Base-by-base conservation (phyloP, 805 yeast genomes). In the Candida verbasci region DNA sequence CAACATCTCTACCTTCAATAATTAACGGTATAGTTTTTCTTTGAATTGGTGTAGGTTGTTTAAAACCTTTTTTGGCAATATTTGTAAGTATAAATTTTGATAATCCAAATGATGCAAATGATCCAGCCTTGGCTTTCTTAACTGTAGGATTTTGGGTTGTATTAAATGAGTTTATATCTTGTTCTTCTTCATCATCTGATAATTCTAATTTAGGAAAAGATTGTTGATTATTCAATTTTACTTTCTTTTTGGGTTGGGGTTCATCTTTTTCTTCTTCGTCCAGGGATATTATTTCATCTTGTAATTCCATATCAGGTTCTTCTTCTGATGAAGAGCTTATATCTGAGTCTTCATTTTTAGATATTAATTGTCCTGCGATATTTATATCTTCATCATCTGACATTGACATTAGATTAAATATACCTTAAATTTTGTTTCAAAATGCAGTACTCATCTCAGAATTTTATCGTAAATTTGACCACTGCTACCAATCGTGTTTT, bases 31-130 rank as follows among this genome's bases (percentile, higher is more conserved):
- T 86, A 3, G 98, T 82, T 56, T 91, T 93, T 46, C 98, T 74
- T 64, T 93, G 99, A 58, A 93, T 93, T 1, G 99, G 99, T 0
- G 99, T 93, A 10, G 99, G 99, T 47, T 84, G 93, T 47, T 78
- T 82, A 65, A 80, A 93, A 0, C 99, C 99, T 54, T 87, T 89
- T 42, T 78, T 80, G 38, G 76, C 55, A 38, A 93, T 82, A 50
- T 87, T 91, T 16, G 70, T 60, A 40, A 88, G 54, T 5, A 89
- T 58, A 36, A 74, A 66, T 53, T 82, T 82, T 11, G 95, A 82
- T 33, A 93, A 70, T 1, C 97, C 97, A 63, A 91, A 85, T 31
- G 95, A 82, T 3, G 87, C 86, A 67, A 91, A 91, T 17, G 94
- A 76, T 25, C 96, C 95, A 35, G 74, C 73, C 55, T 84, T 80